Conservation (phyloP, 2,329 filamentous ascomycete species). For the Aspergillus caelatus region DNA sequence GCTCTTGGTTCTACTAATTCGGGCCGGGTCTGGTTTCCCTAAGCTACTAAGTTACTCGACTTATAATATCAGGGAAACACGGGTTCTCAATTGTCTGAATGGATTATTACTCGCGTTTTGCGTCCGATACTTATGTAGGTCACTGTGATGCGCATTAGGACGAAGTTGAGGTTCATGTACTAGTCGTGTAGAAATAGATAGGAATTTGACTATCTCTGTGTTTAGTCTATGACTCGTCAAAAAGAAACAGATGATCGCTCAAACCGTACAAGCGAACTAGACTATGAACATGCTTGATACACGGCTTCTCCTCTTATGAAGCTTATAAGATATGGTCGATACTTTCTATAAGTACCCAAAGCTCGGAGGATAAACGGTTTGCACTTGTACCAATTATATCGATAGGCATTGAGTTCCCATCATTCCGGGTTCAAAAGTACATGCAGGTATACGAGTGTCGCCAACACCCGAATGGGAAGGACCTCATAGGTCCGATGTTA, state of each 20-base stretch:
- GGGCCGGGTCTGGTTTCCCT: neutral
- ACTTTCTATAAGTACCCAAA: neutral
- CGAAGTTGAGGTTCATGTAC: neutral
- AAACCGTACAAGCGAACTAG: neutral
- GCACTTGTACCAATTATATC: neutral
- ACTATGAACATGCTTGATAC: neutral
- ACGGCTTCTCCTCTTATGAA: neutral
- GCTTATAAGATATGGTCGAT: neutral
- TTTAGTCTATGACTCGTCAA: too few relatives aligned
- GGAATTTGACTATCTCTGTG: too few relatives aligned
- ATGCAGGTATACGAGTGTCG: neutral
- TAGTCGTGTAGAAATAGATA: neutral
- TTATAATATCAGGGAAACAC: neutral
- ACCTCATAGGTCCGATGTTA: neutral
- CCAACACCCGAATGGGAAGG: neutral
- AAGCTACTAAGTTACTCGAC: neutral
- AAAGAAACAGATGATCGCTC: neutral
- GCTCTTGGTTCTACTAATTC: neutral
- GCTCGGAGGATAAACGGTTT: neutral
- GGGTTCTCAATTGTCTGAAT: neutral
- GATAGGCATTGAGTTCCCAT: neutral
- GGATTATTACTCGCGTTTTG: neutral
- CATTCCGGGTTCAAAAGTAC: neutral
- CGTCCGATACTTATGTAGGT: neutral
- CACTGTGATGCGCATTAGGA: neutral